Evolutionary conservation across 2,329 filamentous ascomycete species (phyloP), one percentile per base, ranked within the genome.

Genomic region (Phoma herbarum): DNA sequence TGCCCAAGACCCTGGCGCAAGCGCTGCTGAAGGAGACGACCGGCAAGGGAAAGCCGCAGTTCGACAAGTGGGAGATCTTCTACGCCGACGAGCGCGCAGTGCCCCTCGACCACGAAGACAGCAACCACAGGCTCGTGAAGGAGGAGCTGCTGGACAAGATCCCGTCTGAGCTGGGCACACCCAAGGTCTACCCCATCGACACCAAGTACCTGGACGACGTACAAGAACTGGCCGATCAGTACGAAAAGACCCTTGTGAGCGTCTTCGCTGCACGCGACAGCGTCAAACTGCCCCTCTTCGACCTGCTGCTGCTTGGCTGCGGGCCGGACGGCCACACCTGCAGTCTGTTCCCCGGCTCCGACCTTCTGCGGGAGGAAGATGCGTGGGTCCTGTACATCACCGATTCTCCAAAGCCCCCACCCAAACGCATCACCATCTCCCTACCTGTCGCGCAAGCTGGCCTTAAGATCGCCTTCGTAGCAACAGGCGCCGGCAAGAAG

Each of bases 61-160:
- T 96, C 79, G 83, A 85, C 75, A 92, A 91, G 78, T 99, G 95
- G 95, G 91, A 98, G 73, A 92, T 99, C 74, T 99, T 98, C 85
- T 98, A 97, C 79, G 94, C 94, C 74, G 95, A 99, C 77, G 95
- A 99, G 84, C 91, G 95, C 73, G 92, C 92, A 69, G 95, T 98
- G 52, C 91, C 95, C 22, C 88, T 97, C 68, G 89, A 95, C 78
- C 90, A 98, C 80, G 85, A 87, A 66, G 94, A 99, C 82, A 97
- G 93, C 82, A 99, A 98, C 82, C 97, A 97, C 81, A 87, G 83
- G 61, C 87, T 97, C 43, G 81, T 98, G 68, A 95, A 97, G 82
- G 82, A 87, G 46, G 93, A 97, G 80, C 84, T 97, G 49, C 84
- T 99, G 62, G 89, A 93, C 81, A 94, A 96, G 82, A 90, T 98